Base-by-base conservation (phyloP, 495 filamentous ascomycete genomes). In the Pseudoneurospora amorphoporcata region DNA sequence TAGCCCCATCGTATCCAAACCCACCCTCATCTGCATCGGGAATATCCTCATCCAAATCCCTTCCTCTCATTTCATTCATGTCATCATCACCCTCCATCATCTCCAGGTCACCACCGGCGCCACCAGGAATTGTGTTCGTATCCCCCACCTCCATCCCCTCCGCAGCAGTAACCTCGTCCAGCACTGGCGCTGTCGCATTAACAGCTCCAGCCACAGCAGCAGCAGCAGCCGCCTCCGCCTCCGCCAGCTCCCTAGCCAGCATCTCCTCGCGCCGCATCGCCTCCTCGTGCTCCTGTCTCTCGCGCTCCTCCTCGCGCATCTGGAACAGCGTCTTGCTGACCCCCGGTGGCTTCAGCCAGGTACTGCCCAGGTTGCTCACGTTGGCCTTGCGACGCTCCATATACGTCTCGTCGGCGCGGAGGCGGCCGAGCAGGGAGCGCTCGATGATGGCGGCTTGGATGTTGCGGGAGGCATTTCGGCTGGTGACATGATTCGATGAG, bases 281-380 rank as follows among this genome's bases (percentile, higher is more conserved):
- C 70, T 90, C 89, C 68, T 91, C 86, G n/a, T 92, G 89, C 79
- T 96, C 93, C 76, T 92, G 90, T 45, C 89, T 85, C 83, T 96
- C 93, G 23, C 90, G 88, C 37, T 89, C 85, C 84, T 95, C 93
- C 77, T 94, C 93, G 72, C 88, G 88, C 79, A 92, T 84, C 71
- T 91, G 91, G 73, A 92, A 87, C 75, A 93, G 85, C 10, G 92
- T 94, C 83, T 94, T 95, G 29, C 85, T 72, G 45, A 93, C 86
- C 9, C 92, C 92, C 0, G 91, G 91, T 10, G 93, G 93, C 69
- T 87, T 88, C 74, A 96, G 89, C 93, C 93, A 96, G 38, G 87
- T 87, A 75, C 84, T 87, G 69, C 93, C 93, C 76, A 93, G 93
- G 72, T 89, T 90, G 23, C 88, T 86, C 45, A 94, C 90, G 75